A percentile compares a stretch with the other conserved stretches of the same genome.
These are phyloP conservation scores for Starmerella khaoyaiensis DNA, from an alignment of 805 yeast genomes.

Conservation along the genomic window DNA sequence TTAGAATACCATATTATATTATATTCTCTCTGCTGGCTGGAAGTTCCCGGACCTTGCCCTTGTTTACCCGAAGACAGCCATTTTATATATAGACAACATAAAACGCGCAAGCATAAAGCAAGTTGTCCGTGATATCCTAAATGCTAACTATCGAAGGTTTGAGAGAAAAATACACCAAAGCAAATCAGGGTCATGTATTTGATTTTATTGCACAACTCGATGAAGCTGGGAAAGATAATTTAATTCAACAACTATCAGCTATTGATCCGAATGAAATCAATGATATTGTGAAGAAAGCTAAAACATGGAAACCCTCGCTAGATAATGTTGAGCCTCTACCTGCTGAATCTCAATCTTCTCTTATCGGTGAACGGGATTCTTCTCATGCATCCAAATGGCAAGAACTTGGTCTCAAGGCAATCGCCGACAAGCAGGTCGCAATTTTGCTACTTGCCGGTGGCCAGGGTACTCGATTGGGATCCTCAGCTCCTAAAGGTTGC, in stretches of 20 bases:
- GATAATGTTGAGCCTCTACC: constrained; percentile 25
- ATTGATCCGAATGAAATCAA: constrained; percentile 29
- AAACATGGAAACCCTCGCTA: constrained; percentile 13
- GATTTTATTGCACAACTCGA: constrained; percentile 27
- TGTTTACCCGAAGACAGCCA: too few relatives aligned
- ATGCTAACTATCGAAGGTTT: constrained; percentile 12
- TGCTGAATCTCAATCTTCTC: constrained; percentile 23
- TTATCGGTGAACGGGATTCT: constrained; percentile 14
- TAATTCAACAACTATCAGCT: constrained; percentile 27
- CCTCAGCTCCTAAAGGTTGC: constrained; percentile 86
- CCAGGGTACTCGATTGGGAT: constrained; percentile 92
- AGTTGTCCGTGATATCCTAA: not conserved
- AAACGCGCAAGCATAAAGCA: not conserved
- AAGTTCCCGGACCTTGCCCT: too few relatives aligned
- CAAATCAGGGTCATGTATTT: constrained; percentile 33
- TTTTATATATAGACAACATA: too few relatives aligned
- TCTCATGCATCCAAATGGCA: too few relatives aligned
- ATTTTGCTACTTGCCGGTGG: constrained; percentile 96
- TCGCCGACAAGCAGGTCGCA: constrained; percentile 63
- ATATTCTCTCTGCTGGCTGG: too few relatives aligned
- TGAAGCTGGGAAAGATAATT: constrained; percentile 19
- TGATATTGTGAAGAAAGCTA: constrained; percentile 21
- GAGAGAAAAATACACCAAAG: constrained; percentile 23
- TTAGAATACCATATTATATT: too few relatives aligned
- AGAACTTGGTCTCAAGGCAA: constrained; percentile 51